Percentiles rank a stretch among this genome's conserved stretches.
Evolutionary conservation across 495 filamentous ascomycete genomes (phyloP).

Genomic region (Lasiosphaeria hispida): DNA sequence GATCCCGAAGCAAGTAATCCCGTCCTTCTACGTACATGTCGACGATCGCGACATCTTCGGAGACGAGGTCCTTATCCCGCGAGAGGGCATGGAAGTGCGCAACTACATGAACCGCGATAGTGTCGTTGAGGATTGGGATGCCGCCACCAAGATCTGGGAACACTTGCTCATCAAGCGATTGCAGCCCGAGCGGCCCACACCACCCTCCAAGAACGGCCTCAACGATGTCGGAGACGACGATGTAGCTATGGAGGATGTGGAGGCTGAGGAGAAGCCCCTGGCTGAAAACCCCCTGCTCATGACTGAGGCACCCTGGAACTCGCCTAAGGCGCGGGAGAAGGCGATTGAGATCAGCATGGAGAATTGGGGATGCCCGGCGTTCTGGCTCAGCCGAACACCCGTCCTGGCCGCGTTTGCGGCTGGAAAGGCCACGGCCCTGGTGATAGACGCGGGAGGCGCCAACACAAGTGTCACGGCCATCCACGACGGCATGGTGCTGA

Average conservation of each 20-base stretch:
- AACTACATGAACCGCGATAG: constrained; percentile 91
- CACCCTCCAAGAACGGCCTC: constrained; percentile 69
- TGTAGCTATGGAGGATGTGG: constrained; percentile 50
- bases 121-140: constrained; percentile 94
- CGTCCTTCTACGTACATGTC: constrained; percentile 70
- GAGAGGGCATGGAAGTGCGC: constrained; percentile 70
- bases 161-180: constrained; percentile 67
- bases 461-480: constrained; percentile 88
- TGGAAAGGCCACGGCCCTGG: constrained; percentile 87
- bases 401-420: constrained; percentile 71
- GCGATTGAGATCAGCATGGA: constrained; percentile 94
- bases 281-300: constrained; percentile 88
- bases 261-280: constrained; percentile 73
- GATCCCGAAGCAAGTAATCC: constrained; percentile 86
- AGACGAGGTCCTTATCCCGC: constrained; percentile 78
- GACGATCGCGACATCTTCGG: constrained; percentile 70
- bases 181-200: constrained; percentile 63
- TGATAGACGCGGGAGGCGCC: constrained; percentile 89
- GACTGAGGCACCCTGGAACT: constrained; percentile 93
- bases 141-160: constrained; percentile 85
- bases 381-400: constrained; percentile 70
- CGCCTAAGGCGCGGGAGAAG: constrained; percentile 81
- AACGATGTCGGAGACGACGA: constrained; percentile 55
- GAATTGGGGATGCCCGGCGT: constrained; percentile 88
- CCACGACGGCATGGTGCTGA: constrained; percentile 90